Evolutionary conservation across 257 asterid genomes (phyloP), one percentile per base, ranked within the genome.

Genomic region (Solanum virginianum): DNA sequence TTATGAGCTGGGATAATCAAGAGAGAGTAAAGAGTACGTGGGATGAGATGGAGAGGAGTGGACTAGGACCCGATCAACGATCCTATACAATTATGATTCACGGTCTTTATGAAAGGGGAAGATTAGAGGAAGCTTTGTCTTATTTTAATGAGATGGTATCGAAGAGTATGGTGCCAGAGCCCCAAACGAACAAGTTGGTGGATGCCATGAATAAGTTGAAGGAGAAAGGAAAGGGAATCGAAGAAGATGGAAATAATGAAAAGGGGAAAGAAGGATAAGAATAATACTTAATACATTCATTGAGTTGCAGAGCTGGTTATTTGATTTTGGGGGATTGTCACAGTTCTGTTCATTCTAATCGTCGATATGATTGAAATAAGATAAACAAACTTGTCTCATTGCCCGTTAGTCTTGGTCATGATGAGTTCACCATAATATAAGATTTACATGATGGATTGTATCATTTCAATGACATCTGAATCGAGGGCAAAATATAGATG

Each of bases 21-120:
- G 88, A 83, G 43, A 84, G 91, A 84, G 90, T 84, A 84, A 86
- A 79, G 80, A 13, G 45, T 15, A 83, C 80, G 54, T 95, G 98
- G 99, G 85, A 85, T 49, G 99, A 91, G 83, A 94, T 95, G 97
- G 94, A 92, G 81, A 92, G 83, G 89, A 87, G 85, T n/a, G 94
- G 99, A 20, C 15, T 56, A 26, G 99, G 98, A 77, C 97, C 94
- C 0, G 97, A 95, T 86, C 92, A 68, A 15, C 85, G 97, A 72
- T 93, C 98, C 12, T 95, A 94, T 83, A 91, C 97, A 10, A 86
- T 95, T 71, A 80, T 94, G 85, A 66, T 95, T 82, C 96, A 94
- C 41, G 96, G 97, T 79, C 87, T 94, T 49, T 88, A 87, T 39
- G 89, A 91, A 12, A 81, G 82, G 81, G 94, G 97, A 26, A 87